phyloP scores from a whole-genome alignment of 176 grass and related monocot species.

The Bromus sterilis region DNA sequence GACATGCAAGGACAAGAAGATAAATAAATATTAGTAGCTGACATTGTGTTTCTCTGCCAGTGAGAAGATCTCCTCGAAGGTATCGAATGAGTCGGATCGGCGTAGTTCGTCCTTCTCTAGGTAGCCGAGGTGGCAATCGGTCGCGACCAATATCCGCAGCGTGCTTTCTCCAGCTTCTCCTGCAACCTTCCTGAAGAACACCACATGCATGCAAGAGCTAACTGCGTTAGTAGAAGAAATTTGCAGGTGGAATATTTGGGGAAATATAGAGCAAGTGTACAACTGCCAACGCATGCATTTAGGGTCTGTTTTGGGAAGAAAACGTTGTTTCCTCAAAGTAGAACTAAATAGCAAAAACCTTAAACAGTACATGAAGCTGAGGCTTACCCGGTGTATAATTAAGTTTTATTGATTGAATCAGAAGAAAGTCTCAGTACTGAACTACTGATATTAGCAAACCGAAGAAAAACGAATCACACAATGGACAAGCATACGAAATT shows the following conservation, averaged over 20 bases:
- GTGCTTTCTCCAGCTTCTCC: neutral
- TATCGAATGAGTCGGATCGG: constrained; percentile 59
- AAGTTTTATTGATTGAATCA: no score
- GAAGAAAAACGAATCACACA: neutral
- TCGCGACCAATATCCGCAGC: constrained; percentile 52
- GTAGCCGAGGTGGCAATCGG: constrained; percentile 78
- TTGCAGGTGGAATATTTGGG: neutral
- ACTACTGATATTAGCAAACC: neutral
- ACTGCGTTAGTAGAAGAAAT: neutral
- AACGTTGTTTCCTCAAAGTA: neutral
- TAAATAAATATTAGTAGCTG: neutral
- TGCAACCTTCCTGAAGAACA: neutral
- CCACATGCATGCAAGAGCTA: neutral
- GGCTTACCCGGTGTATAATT: no score
- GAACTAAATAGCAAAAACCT: no score
- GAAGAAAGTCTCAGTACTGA: neutral
- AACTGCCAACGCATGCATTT: neutral
- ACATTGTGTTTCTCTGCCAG: constrained; percentile 69
- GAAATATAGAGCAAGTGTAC: neutral
- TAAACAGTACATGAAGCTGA: no score
- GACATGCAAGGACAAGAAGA: neutral
- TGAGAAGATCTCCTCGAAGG: constrained; percentile 84
- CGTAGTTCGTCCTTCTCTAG: constrained; percentile 87
- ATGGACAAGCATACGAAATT: neutral
- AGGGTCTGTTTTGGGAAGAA: neutral